Evolutionary conservation across 805 yeast genomes (phyloP), one percentile per base, ranked within the genome.

Genomic region (Ogataea pignaliae): DNA sequence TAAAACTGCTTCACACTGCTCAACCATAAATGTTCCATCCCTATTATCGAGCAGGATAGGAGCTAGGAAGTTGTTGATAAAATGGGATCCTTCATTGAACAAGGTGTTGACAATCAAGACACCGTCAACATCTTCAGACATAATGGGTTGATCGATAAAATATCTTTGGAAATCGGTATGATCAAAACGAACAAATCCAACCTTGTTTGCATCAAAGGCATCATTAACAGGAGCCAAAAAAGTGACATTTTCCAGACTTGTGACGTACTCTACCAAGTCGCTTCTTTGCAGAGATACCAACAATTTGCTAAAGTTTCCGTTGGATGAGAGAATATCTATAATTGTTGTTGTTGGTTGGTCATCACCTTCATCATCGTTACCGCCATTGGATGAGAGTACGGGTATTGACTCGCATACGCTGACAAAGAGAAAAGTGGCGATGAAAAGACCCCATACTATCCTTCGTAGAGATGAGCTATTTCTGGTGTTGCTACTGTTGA

Each of bases 161-260:
- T 75, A 65, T 30, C 63, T 59, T 16, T 54, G 37, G 12, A 64
- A 44, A 10, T 54, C 55, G 12, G 47, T 34, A 26, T 48, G 44
- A 14, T 44, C 29, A 17, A 56, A 32, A n/a, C 41, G 33, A 21
- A 45, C 16, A 30, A 48, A 47, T 5, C 34, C 17, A 21, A 21
- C 26, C 29, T 45, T 42, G 10, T 44, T 34, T 2, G 40, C 36
- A 12, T 41, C 53, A 60, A 85, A 86, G 1, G 96, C 96, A 51
- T 83, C 80, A 58, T 88, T 88, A 11, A 83, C 73, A 0, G 96
- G 95, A 1, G 95, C 95, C 34, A 85, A 59, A n/a, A 88, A 63
- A 0, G 96, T 86, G 45, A 83, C 76, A 58, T 85, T 83, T 18
- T 67, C 65, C 47, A 83, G 59, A 16, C 65, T 65, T 56, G 85